Evolutionary conservation across 495 filamentous ascomycete genomes (phyloP).

Genomic region (Corynascus novoguineensis): DNA sequence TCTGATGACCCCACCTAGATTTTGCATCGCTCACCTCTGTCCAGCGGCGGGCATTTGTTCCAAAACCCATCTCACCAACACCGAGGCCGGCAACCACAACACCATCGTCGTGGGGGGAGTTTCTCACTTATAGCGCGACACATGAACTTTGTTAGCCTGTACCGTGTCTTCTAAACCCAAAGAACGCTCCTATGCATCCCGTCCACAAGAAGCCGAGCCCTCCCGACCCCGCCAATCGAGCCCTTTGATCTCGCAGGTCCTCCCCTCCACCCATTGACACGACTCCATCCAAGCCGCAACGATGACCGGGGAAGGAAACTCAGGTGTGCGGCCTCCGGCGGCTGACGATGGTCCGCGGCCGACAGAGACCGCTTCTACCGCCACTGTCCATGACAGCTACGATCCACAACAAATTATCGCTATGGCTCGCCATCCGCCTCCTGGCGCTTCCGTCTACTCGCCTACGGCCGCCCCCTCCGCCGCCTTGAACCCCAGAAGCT

Average conservation of each 20-base stretch:
- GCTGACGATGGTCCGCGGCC: slow-evolving; percentile 16
- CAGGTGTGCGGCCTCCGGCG: neutral
- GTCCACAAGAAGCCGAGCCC: neutral
- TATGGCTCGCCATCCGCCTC: slow-evolving; percentile 61
- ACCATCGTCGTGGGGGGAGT: neutral
- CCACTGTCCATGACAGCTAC: slow-evolving; percentile 24
- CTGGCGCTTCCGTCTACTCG: slow-evolving; percentile 50
- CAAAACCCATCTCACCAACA: neutral
- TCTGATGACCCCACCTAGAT: neutral
- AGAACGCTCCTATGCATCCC: neutral
- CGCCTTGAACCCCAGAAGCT: slow-evolving; percentile 62
- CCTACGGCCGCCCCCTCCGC: slow-evolving; percentile 36
- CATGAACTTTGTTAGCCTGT: neutral
- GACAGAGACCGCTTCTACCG: slow-evolving; percentile 12
- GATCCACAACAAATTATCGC: slow-evolving; percentile 60
- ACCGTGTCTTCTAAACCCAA: neutral
- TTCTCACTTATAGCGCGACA: neutral
- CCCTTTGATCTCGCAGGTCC: neutral
- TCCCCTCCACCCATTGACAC: neutral
- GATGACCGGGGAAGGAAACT: slow-evolving; percentile 16
- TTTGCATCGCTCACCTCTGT: neutral
- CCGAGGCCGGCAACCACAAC: neutral
- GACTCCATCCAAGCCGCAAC: neutral
- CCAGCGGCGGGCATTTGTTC: neutral
- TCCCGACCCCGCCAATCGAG: slow-evolving; percentile 2